A percentile compares a stretch with the other conserved stretches of the same genome.
Evolutionary conservation across 306 rosid species (phyloP).

Genomic region (Betula pendula): DNA sequence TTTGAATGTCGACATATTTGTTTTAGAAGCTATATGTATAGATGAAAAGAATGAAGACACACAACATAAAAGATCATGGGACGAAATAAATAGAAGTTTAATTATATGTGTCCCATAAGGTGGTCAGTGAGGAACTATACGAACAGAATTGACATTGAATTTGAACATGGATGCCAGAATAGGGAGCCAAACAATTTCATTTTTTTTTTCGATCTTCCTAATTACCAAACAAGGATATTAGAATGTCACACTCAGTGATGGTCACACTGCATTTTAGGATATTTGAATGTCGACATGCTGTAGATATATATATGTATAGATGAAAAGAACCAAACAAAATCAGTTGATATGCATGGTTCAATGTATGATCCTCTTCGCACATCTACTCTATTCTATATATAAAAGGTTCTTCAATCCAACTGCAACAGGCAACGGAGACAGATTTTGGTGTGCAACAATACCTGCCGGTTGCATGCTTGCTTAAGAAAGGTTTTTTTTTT

Average conservation of each 20-base stretch:
- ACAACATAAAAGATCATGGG: background rate
- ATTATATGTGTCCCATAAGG: conserved; percentile 21
- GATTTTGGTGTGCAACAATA: background rate
- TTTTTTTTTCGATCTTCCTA: too few relatives aligned
- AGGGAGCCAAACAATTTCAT: too few relatives aligned
- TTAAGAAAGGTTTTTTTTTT: too few relatives aligned
- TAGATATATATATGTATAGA: too few relatives aligned
- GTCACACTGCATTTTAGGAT: too few relatives aligned
- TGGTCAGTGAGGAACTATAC: background rate
- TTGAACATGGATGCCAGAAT: conserved; percentile 31
- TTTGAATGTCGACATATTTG: too few relatives aligned
- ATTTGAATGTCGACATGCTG: too few relatives aligned
- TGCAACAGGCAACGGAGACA: background rate
- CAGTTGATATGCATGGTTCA: conserved; percentile 6
- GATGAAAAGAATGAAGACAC: background rate
- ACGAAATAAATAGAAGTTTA: background rate
- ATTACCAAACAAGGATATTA: too few relatives aligned
- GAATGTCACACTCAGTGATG: too few relatives aligned
- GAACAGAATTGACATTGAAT: conserved; percentile 35
- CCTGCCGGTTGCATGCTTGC: too few relatives aligned
- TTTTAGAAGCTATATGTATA: too few relatives aligned
- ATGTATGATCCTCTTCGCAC: conserved; percentile 7
- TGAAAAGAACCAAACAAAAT: conserved; percentile 49
- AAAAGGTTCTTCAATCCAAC: conserved; percentile 4
- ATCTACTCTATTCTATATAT: background rate